Evolutionary conservation across 768 basidiomycete genomes (phyloP).

Genomic region (Auricularia cornea): DNA sequence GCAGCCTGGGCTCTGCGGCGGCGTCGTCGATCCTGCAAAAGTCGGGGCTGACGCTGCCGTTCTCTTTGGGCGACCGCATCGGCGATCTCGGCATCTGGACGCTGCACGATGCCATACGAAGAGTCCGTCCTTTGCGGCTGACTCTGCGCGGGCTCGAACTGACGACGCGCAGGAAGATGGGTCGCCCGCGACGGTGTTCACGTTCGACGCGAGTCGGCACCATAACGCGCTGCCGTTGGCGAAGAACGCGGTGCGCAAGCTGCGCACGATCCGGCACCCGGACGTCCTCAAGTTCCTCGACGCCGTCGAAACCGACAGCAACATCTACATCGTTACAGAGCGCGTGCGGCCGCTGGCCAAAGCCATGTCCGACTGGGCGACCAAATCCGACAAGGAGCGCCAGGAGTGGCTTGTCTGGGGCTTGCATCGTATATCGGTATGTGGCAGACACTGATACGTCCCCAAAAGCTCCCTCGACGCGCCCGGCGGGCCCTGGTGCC

Average conservation of each 20-base stretch:
- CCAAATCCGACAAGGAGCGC: too few species aligned
- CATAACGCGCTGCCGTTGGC: constrained; percentile 61
- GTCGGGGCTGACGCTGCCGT: constrained; percentile 84
- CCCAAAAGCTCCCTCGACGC: too few species aligned
- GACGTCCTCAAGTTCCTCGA: constrained; percentile 96
- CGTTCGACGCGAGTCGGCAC: constrained; percentile 77
- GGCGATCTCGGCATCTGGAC: constrained; percentile 72
- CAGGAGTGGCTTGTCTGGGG: too few species aligned
- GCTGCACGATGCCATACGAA: constrained; percentile 80
- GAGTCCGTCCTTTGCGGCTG: constrained; percentile 37
- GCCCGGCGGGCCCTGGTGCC: too few species aligned
- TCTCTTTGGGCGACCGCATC: constrained; percentile 70
- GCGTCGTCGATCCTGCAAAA: constrained; percentile 86
- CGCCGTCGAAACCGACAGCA: constrained; percentile 78
- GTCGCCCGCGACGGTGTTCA: constrained; percentile 79
- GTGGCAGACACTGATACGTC: too few species aligned
- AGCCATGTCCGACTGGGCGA: constrained; percentile 53
- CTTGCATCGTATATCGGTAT: constrained; percentile 80
- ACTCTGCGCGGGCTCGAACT: background rate
- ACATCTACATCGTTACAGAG: constrained; percentile 91
- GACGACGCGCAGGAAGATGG: constrained; percentile 66
- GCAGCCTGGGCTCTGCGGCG: constrained; percentile 75
- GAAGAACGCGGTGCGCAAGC: constrained; percentile 81
- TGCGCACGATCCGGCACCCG: constrained; percentile 88
- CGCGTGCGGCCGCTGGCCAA: constrained; percentile 70